phyloP scores from a whole-genome alignment of 257 asterid species.

The Rehmannia glutinosa region DNA sequence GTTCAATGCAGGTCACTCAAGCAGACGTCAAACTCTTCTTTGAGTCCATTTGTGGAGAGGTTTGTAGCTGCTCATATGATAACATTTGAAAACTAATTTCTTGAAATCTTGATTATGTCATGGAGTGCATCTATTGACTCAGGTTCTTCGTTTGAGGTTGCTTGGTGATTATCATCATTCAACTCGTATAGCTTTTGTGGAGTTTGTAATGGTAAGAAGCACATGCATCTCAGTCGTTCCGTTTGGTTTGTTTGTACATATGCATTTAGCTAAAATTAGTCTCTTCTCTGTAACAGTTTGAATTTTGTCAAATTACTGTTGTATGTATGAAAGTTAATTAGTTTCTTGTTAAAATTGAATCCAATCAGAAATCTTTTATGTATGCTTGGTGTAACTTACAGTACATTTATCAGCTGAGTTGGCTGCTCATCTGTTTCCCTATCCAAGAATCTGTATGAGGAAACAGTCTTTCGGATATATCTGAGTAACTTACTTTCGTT shows the following conservation, averaged over 20 bases:
- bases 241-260: slow-evolving; percentile 10
- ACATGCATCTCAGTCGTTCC: slow-evolving; percentile 3
- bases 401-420: not conserved
- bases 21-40: slow-evolving; percentile 71
- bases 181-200: slow-evolving; percentile 95
- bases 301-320: not conserved
- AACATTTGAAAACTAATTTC: slow-evolving; percentile 3
- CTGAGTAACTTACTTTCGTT: not conserved
- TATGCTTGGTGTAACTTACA: not conserved
- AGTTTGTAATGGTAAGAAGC: slow-evolving; percentile 83
- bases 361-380: not conserved
- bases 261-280: too few relatives aligned
- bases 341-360: not conserved
- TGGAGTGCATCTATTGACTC: slow-evolving; percentile 35
- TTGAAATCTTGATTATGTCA: slow-evolving; percentile 15
- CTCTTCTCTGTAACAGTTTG: too few relatives aligned
- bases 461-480: slow-evolving; percentile 6
- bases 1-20: slow-evolving; percentile 56
- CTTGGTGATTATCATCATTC: slow-evolving; percentile 95
- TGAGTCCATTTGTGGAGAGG: slow-evolving; percentile 69
- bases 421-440: not conserved
- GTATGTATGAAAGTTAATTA: not conserved
- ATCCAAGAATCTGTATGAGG: not conserved
- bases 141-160: slow-evolving; percentile 96
- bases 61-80: slow-evolving; percentile 31